phyloP scores from a whole-genome alignment of 176 grass and related monocot species.

The Oryza brachyantha region DNA sequence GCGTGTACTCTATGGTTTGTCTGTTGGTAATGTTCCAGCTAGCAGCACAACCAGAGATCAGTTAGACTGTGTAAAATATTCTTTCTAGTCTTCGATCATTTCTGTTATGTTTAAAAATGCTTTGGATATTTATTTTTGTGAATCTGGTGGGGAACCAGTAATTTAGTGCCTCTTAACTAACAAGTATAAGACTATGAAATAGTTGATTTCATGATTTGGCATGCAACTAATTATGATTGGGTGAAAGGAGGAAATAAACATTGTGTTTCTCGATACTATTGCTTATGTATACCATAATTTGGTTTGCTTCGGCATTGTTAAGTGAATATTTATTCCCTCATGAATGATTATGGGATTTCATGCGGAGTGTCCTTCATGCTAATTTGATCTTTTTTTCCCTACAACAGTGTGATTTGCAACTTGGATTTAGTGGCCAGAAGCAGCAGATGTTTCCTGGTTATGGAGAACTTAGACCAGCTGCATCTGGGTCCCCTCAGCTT shows the following conservation, averaged over 20 bases:
- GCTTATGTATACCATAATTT: neutral
- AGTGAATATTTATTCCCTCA: neutral
- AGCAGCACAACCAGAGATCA: slow-evolving; percentile 63
- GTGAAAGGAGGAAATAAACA: neutral
- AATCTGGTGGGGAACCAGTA: neutral
- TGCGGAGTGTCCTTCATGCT: slow-evolving; percentile 10
- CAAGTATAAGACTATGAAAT: too few relatives aligned
- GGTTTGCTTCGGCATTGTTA: slow-evolving; percentile 8
- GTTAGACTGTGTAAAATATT: slow-evolving; percentile 50
- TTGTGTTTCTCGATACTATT: neutral
- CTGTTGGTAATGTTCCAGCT: slow-evolving; percentile 57
- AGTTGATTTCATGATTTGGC: too few relatives aligned
- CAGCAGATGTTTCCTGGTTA: slow-evolving; percentile 38
- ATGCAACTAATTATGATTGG: too few relatives aligned
- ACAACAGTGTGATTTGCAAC: slow-evolving; percentile 60
- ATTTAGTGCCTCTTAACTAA: slow-evolving; percentile 16
- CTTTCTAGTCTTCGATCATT: neutral
- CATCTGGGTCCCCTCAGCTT: slow-evolving; percentile 38
- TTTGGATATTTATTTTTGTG: neutral
- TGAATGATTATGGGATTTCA: neutral
- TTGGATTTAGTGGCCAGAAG: slow-evolving; percentile 52
- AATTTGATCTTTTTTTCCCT: slow-evolving; percentile 15
- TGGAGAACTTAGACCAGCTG: slow-evolving; percentile 34
- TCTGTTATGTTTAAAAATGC: slow-evolving; percentile 4
- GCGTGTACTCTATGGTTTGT: slow-evolving; percentile 43